Conservation (phyloP, 2,329 filamentous ascomycete genomes). For the Didymella segeticola region DNA sequence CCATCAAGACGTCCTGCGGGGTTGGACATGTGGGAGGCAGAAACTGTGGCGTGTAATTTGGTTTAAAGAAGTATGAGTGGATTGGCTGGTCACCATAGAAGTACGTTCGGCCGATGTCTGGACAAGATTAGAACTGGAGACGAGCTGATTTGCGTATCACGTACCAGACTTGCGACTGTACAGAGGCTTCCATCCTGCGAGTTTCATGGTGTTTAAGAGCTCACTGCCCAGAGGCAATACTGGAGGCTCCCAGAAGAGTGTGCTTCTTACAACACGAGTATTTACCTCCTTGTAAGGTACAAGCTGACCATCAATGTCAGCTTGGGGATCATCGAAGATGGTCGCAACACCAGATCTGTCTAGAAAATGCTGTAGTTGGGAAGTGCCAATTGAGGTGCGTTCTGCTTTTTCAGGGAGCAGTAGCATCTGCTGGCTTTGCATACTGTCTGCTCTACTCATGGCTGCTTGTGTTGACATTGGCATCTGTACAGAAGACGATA, state of each 20-base stretch:
- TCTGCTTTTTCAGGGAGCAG: no score
- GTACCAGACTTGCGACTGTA: slow-evolving; percentile 29
- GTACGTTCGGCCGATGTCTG: slow-evolving; percentile 22
- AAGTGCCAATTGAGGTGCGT: no score
- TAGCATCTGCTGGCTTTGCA: no score
- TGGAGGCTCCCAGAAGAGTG: slow-evolving; percentile 30
- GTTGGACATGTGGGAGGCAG: not conserved
- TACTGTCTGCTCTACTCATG: no score
- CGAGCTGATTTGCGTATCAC: not conserved
- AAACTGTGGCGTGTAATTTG: slow-evolving; percentile 30
- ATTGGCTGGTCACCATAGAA: slow-evolving; percentile 29
- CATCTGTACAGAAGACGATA: no score
- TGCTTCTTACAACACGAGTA: slow-evolving; percentile 5
- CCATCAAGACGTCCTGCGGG: slow-evolving; percentile 14
- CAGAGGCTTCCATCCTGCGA: slow-evolving; percentile 27
- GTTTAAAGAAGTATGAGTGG: slow-evolving; percentile 31
- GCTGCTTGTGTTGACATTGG: no score
- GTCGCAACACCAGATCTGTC: not conserved
- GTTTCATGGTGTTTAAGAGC: slow-evolving; percentile 22
- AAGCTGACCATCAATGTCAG: not conserved
- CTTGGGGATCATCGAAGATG: not conserved
- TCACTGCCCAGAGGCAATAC: slow-evolving; percentile 25
- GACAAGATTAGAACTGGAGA: not conserved
- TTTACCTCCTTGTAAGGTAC: not conserved
- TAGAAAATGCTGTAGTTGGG: no score